These are phyloP conservation scores for Penicillium digitatum DNA, from an alignment of 2,329 filamentous ascomycete species.

Conservation along the genomic window DNA sequence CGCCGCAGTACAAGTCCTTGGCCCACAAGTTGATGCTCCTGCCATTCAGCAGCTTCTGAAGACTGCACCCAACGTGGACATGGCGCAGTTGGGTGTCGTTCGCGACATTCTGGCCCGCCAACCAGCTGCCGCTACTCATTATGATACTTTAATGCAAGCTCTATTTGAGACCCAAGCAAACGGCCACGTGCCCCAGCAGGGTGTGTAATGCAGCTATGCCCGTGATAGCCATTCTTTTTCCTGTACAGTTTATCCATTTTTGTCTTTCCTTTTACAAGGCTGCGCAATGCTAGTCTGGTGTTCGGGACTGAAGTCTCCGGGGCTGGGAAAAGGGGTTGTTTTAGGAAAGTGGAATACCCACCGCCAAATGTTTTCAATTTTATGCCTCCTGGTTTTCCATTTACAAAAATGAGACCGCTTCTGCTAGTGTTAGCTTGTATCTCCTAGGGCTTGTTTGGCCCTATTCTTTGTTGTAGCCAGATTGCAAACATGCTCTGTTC, in stretches of 20 bases:
- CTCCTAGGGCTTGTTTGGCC: neutral
- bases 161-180: constrained; percentile 38
- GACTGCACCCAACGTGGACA: constrained; percentile 64
- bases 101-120: constrained; percentile 64
- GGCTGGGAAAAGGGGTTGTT: constrained; percentile 8
- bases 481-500: neutral
- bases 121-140: constrained; percentile 60
- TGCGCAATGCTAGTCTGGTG: constrained; percentile 10
- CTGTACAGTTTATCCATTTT: constrained; percentile 18
- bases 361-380: constrained; percentile 6
- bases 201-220: constrained; percentile 11
- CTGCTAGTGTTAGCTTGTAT: neutral
- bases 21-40: constrained; percentile 58
- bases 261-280: constrained; percentile 10
- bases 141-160: constrained; percentile 42
- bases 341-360: constrained; percentile 19
- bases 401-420: constrained; percentile 5
- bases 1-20: constrained; percentile 61
- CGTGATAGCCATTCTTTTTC: constrained; percentile 8
- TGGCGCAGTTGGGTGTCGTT: constrained; percentile 71
- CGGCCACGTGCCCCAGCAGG: constrained; percentile 24
- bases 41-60: constrained; percentile 67
- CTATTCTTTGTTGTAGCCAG: neutral
- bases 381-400: neutral
- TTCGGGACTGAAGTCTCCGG: constrained; percentile 7